These are phyloP conservation scores for Plectosphaerella plurivora DNA, from an alignment of 2,329 filamentous ascomycete genomes.

Conservation along the genomic window DNA sequence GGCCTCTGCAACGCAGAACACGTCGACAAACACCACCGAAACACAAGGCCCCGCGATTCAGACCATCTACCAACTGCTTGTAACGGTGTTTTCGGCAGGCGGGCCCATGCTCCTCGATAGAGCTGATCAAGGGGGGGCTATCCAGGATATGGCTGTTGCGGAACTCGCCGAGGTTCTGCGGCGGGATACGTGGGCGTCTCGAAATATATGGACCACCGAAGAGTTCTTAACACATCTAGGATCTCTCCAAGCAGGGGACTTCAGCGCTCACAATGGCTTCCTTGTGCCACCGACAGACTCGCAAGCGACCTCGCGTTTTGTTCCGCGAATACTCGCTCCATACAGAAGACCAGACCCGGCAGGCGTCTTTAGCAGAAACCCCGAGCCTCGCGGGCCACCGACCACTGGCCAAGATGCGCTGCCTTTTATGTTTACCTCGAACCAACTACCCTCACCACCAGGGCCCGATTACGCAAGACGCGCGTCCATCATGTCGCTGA, in stretches of 20 bases:
- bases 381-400: too few relatives aligned
- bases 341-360: neutral
- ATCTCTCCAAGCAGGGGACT: constrained; percentile 25
- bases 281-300: constrained; percentile 10
- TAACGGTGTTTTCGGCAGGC: constrained; percentile 41
- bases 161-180: constrained; percentile 40
- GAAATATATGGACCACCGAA: constrained; percentile 39
- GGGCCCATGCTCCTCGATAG: constrained; percentile 39
- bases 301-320: neutral
- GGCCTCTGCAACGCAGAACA: constrained; percentile 16
- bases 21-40: constrained; percentile 8
- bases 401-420: too few relatives aligned
- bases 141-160: constrained; percentile 40
- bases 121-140: constrained; percentile 30
- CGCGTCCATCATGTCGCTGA: neutral
- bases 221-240: constrained; percentile 49
- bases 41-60: constrained; percentile 29
- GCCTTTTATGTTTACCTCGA: too few relatives aligned
- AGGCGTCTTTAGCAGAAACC: too few relatives aligned
- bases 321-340: neutral
- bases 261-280: neutral
- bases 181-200: constrained; percentile 40
- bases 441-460: too few relatives aligned
- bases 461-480: too few relatives aligned
- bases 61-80: constrained; percentile 46